Conservation (phyloP, 306 rosid genomes). For the Glycyrrhiza uralensis region DNA sequence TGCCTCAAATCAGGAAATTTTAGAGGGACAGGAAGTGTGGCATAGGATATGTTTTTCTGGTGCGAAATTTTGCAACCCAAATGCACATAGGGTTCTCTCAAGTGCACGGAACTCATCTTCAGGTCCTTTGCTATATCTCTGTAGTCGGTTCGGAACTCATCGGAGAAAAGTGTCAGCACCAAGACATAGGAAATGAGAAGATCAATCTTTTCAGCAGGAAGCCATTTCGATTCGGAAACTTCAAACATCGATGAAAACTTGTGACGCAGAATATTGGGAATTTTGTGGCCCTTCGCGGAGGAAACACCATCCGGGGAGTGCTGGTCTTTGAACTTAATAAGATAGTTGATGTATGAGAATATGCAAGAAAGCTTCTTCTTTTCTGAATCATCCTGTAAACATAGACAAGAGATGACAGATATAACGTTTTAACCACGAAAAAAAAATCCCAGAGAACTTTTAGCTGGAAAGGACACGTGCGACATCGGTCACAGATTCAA, state of each 20-base stretch:
- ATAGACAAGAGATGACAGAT: background rate
- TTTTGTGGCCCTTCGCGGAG: constrained; percentile 50
- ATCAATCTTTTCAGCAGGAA: constrained; percentile 49
- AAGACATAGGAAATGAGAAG: constrained; percentile 66
- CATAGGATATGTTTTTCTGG: constrained; percentile 15
- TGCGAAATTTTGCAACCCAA: constrained; percentile 68
- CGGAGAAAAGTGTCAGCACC: constrained; percentile 73
- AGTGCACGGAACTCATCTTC: constrained; percentile 19
- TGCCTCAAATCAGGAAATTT: constrained; percentile 45
- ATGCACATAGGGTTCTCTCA: constrained; percentile 43
- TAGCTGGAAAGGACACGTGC: background rate
- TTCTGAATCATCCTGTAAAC: constrained; percentile 66
- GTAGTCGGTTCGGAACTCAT: constrained; percentile 54
- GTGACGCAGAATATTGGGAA: constrained; percentile 54
- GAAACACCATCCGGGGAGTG: constrained; percentile 46
- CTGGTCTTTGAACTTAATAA: constrained; percentile 72
- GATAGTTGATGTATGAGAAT: constrained; percentile 72
- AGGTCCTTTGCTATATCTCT: constrained; percentile 73
- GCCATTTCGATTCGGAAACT: constrained; percentile 33
- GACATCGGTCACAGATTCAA: too few species aligned
- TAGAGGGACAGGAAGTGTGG: constrained; percentile 68
- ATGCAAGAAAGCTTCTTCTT: constrained; percentile 54
- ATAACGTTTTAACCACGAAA: background rate
- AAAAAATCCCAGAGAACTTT: background rate
- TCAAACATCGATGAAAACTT: constrained; percentile 57